Base-by-base conservation (phyloP, 495 filamentous ascomycete species). In the Penicillium silybi region DNA sequence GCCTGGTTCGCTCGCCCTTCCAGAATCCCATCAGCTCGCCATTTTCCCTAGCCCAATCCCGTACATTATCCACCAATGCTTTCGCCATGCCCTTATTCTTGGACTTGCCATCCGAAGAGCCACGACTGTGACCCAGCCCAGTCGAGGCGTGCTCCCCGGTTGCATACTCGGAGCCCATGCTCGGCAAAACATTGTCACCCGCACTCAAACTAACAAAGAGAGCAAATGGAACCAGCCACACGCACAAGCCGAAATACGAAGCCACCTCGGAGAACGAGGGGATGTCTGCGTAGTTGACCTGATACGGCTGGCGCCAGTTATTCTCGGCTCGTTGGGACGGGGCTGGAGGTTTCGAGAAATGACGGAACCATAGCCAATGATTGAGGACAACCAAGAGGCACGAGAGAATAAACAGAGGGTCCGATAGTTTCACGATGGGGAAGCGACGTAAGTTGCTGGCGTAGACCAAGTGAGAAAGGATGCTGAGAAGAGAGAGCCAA, bases 221-320 rank as follows among this genome's bases (percentile, higher is more conserved):
- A 22, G 92, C 85, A 68, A 98, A 98, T 0, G 93, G 93, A 2
- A 97, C 87, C 11, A 98, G 79, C 93, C 93, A 98, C 13, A 98
- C 90, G 65, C 90, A 96, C 8, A 98, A 76, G 4, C 93, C 93
- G 62, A 98, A 98, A 66, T 92, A 98, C 1, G 89, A 92, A 0
- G 92, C 90, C 37, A 98, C 90, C 68, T 97, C 90, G 9, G 91
- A 92, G 69, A 98, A 98, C 29, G 82, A 85, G 2, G 93, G 93
- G 48, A 90, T 71, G 46, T 85, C 75, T 10, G 73, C 68, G 25
- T 68, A 61, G 47, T 65, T 61, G 35, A 80, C 69, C 59, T 83
- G 79, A 67, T 85, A 83, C 52, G 81, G 82, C 47, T 83, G 71
- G 49, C 76, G 69, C 69, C 70, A 74, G 50, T 66, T 71, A 32